phyloP scores from a whole-genome alignment of 2,329 filamentous ascomycete genomes.

The Penicillium sp. region DNA sequence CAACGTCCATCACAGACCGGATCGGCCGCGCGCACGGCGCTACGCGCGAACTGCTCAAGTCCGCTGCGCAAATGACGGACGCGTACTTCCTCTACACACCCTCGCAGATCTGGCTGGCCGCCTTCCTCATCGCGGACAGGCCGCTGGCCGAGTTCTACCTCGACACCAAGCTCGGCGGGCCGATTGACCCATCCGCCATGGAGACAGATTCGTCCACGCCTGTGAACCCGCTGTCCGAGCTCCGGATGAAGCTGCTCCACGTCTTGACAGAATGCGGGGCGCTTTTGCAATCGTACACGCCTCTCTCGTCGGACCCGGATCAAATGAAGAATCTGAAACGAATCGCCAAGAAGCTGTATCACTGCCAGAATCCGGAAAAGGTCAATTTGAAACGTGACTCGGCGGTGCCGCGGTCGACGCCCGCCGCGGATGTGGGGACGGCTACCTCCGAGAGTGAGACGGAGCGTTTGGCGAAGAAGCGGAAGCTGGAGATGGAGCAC shows the following conservation, averaged over 20 bases:
- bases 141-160: slow-evolving; percentile 49
- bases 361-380: slow-evolving; percentile 53
- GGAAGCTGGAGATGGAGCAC: slow-evolving; percentile 37
- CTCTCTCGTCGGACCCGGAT: slow-evolving; percentile 39
- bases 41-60: slow-evolving; percentile 73
- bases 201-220: slow-evolving; percentile 9
- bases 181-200: slow-evolving; percentile 13
- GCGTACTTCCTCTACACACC: slow-evolving; percentile 97
- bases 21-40: slow-evolving; percentile 68
- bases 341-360: slow-evolving; percentile 53
- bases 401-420: slow-evolving; percentile 27
- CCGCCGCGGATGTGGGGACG: slow-evolving; percentile 23
- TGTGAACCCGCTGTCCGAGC: slow-evolving; percentile 28
- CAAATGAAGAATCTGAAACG: slow-evolving; percentile 47
- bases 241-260: slow-evolving; percentile 41
- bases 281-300: slow-evolving; percentile 43
- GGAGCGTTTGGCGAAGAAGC: slow-evolving; percentile 43
- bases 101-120: slow-evolving; percentile 87
- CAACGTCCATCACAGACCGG: slow-evolving; percentile 44
- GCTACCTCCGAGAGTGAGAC: slow-evolving; percentile 38
- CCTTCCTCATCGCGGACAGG: slow-evolving; percentile 72
- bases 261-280: slow-evolving; percentile 42
- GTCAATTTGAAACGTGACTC: slow-evolving; percentile 47
- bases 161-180: slow-evolving; percentile 43
- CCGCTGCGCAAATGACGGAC: slow-evolving; percentile 82